phyloP scores from a whole-genome alignment of 2,329 filamentous ascomycete species.

The Verticillium nubilum region DNA sequence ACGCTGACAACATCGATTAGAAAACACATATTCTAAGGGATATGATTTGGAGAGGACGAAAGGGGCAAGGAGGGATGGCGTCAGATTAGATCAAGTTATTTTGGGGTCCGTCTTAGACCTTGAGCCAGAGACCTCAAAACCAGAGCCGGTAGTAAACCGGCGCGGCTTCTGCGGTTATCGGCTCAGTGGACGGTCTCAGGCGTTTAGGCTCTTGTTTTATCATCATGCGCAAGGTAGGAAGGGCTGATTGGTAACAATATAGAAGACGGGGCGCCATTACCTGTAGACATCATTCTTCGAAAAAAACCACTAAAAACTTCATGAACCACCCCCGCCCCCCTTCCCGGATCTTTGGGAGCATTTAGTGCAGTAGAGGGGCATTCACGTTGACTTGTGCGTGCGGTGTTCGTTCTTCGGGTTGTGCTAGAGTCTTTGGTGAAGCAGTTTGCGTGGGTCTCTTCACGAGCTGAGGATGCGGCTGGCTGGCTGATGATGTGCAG shows the following conservation, averaged over 20 bases:
- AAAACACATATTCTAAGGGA: slow-evolving; percentile 6
- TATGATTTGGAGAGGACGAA: slow-evolving; percentile 4
- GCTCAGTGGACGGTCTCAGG: slow-evolving; percentile 19
- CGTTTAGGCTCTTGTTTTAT: slow-evolving; percentile 28
- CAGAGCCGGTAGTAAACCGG: slow-evolving; percentile 26
- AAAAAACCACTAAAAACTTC: background rate
- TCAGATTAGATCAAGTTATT: slow-evolving; percentile 65
- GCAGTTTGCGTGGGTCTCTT: background rate
- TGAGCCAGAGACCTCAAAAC: slow-evolving; percentile 34
- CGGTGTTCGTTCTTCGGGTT: background rate
- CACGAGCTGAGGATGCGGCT: background rate
- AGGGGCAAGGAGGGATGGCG: slow-evolving; percentile 11
- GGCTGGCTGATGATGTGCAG: background rate
- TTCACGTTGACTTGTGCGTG: background rate
- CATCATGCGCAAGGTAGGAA: slow-evolving; percentile 26
- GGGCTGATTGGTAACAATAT: background rate
- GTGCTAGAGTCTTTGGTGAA: background rate
- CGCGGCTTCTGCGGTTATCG: slow-evolving; percentile 42
- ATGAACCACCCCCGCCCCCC: too few species aligned
- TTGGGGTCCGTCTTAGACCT: slow-evolving; percentile 32
- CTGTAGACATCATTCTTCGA: background rate
- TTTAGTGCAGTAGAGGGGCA: background rate
- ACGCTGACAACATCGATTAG: slow-evolving; percentile 15
- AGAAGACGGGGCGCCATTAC: background rate
- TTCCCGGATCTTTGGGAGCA: too few species aligned